A percentile compares a stretch with the other conserved stretches of the same genome.
These are phyloP conservation scores for Lithohypha guttulata DNA, from an alignment of 2,329 filamentous ascomycete genomes.

Conservation along the genomic window DNA sequence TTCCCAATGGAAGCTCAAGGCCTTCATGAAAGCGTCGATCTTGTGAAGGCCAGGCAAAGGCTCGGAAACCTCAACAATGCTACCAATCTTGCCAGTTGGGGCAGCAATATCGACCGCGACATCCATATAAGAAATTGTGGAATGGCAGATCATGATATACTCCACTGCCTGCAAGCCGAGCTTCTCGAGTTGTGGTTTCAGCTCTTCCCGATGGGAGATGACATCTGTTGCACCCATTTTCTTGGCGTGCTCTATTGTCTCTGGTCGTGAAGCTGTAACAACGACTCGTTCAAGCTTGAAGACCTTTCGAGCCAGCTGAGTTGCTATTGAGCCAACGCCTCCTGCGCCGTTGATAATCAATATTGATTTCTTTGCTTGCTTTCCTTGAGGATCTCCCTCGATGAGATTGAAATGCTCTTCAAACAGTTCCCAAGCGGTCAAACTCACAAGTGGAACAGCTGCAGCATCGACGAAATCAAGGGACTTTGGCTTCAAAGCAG, in stretches of 20 bases:
- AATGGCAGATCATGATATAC: constrained; percentile 35
- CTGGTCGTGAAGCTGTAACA: constrained; percentile 33
- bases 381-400: constrained; percentile 32
- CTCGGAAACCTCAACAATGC: constrained; percentile 35
- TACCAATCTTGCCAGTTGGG: constrained; percentile 37
- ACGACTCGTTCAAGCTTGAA: constrained; percentile 34
- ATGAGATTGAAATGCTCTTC: no score
- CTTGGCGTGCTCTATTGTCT: constrained; percentile 23
- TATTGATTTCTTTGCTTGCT: constrained; percentile 29
- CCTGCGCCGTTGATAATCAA: constrained; percentile 39
- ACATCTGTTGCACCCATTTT: constrained; percentile 10
- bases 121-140: constrained; percentile 31
- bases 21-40: constrained; percentile 39
- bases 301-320: constrained; percentile 34
- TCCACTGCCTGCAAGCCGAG: constrained; percentile 16
- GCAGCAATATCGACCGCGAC: constrained; percentile 31
- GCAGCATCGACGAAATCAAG: constrained; percentile 33
- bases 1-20: constrained; percentile 34
- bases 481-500: constrained; percentile 31
- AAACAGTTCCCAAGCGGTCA: constrained; percentile 37
- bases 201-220: constrained; percentile 7
- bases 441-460: constrained; percentile 35
- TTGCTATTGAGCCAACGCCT: constrained; percentile 35
- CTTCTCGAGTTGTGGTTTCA: neutral
- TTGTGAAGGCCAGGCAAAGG: constrained; percentile 38